Percentiles rank a stretch among this genome's conserved stretches.
Evolutionary conservation across 2,329 filamentous ascomycete species (phyloP).

Genomic region (Aureobasidium sp.): DNA sequence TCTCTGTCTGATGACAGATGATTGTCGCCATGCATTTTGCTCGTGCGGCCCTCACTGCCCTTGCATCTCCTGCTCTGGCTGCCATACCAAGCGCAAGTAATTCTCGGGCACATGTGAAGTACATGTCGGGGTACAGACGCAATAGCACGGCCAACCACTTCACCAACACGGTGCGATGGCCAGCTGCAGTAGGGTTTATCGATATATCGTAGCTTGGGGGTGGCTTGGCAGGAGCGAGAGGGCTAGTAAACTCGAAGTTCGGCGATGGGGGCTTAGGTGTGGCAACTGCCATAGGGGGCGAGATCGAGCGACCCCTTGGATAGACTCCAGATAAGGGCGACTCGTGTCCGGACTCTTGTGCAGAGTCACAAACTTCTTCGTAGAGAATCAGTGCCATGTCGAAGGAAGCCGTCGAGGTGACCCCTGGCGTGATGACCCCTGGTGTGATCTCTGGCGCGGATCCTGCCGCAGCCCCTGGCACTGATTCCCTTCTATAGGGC

Average conservation of each 20-base stretch:
- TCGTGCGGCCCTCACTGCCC: neutral
- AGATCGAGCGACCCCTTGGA: neutral
- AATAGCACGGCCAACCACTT: neutral
- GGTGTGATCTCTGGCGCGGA: neutral
- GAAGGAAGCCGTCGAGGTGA: neutral
- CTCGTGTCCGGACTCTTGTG: neutral
- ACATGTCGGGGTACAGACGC: neutral
- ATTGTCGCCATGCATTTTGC: neutral
- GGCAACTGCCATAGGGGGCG: neutral
- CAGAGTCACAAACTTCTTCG: neutral
- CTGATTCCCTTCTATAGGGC: neutral
- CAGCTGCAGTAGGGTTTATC: neutral
- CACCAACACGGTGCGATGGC: neutral
- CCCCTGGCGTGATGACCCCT: neutral
- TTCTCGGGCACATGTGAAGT: neutral
- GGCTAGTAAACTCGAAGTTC: neutral
- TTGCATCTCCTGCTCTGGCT: neutral
- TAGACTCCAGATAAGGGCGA: neutral
- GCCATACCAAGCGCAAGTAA: neutral
- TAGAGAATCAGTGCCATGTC: neutral
- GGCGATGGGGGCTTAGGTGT: neutral
- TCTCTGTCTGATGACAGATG: neutral
- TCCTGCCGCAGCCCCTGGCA: neutral
- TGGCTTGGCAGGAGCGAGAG: neutral
- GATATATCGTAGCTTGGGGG: neutral